Evolutionary conservation across 371 early-diverging fungal genomes (phyloP), one percentile per base, ranked within the genome.

Genomic region (Mortierella sp.): DNA sequence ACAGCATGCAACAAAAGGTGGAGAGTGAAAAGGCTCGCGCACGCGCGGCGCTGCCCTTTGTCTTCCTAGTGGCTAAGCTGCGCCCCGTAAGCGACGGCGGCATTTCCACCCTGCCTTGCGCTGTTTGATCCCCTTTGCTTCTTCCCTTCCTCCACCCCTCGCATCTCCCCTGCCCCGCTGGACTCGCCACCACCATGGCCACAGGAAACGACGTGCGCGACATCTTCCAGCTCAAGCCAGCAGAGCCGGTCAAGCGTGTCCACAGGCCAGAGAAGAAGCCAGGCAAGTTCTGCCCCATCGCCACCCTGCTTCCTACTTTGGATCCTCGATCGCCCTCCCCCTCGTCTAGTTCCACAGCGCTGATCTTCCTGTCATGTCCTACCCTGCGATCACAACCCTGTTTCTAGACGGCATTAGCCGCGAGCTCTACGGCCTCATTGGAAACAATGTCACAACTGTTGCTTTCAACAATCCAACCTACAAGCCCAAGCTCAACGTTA

Each of bases 401-500:
- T 50, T 25, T n/a, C 28, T 67, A 91, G 90, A 89, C 25, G 91
- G 89, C 25, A 83, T 91, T 43, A 86, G 82, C 63, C 80, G 87
- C 40, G 91, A 92, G 54, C 65, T 91, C 17, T 88, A 86, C 51
- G 82, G 86, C 8, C 79, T 92, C 31, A 89, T 90, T 58, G 92
- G 92, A 40, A 89, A 89, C 24, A 76, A 76, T 48, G 86, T 85
- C 45, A 89, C 92, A 19, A 85, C 92, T 0, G 79, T 91, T 21
- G 83, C 86, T 2, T 85, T 89, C 64, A 80, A 83, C 22, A 85
- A 86, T 60, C 88, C 89, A n/a, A 81, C 81, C 0, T 90, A 86
- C 63, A 91, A 90, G 60, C 85, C 91, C 6, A 92, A 91, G 65
- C 88, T 86, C 17, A 89, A 91, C 63, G 83, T 86, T 9, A 86